A percentile compares a stretch with the other conserved stretches of the same genome.
phyloP scores from a whole-genome alignment of 2,329 filamentous ascomycete genomes.

The Juglanconis juglandina region DNA sequence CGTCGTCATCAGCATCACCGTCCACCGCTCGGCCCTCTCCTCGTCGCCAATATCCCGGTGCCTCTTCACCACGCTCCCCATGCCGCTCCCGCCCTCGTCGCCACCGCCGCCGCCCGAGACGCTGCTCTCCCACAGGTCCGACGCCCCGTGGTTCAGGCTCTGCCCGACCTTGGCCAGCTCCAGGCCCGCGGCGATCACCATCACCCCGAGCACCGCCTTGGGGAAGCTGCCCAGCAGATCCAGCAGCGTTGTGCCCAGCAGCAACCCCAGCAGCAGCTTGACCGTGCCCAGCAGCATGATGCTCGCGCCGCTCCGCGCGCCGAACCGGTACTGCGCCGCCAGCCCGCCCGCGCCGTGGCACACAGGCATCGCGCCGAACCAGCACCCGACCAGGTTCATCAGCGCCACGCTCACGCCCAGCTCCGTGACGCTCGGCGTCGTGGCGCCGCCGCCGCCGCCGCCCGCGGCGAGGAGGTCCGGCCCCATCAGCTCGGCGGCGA shows the following conservation, averaged over 20 bases:
- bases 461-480: constrained; percentile 51
- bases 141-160: constrained; percentile 70
- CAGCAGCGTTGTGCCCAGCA: constrained; percentile 73
- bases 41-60: constrained; percentile 58
- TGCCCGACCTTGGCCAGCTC: constrained; percentile 85
- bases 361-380: constrained; percentile 93
- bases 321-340: constrained; percentile 87
- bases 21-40: constrained; percentile 74
- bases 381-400: constrained; percentile 83
- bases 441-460: too few relatives aligned
- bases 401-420: constrained; percentile 76
- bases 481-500: constrained; percentile 69
- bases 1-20: constrained; percentile 84
- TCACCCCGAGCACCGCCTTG: constrained; percentile 72
- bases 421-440: constrained; percentile 66
- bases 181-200: constrained; percentile 85
- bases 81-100: constrained; percentile 30
- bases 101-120: constrained; percentile 39
- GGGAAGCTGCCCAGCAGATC: constrained; percentile 71
- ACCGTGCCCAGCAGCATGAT: constrained; percentile 73
- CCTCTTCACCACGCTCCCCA: constrained; percentile 33
- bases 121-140: constrained; percentile 52
- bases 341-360: constrained; percentile 91
- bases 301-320: constrained; percentile 80
- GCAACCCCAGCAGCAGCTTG: constrained; percentile 72